Conservation (phyloP, 148 eudicot species). For the Suaeda aralocaspica region DNA sequence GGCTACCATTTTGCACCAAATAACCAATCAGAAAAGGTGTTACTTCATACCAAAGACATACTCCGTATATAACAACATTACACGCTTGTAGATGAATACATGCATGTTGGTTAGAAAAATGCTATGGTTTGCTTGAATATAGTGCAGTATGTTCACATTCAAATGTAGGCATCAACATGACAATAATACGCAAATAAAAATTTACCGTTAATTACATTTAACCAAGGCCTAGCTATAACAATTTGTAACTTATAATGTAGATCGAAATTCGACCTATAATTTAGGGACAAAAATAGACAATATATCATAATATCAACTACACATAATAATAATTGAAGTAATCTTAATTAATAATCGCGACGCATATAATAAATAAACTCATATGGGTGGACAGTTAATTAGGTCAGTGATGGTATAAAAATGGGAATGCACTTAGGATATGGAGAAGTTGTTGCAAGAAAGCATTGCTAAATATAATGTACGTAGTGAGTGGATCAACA, state of each 20-base stretch:
- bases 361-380: slow-evolving; percentile 1
- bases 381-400: slow-evolving; percentile 15
- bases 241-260: neutral
- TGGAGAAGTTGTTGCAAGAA: slow-evolving; percentile 19
- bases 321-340: too few species aligned
- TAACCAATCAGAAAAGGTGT: too few species aligned
- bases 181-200: neutral
- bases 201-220: slow-evolving; percentile 11
- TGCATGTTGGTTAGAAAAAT: slow-evolving; percentile 4
- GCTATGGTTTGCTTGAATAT: slow-evolving; percentile 2
- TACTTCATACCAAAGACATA: too few species aligned
- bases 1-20: too few species aligned
- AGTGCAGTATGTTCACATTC: neutral
- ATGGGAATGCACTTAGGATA: slow-evolving; percentile 1
- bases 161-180: neutral
- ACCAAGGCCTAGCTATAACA: too few species aligned
- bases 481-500: neutral
- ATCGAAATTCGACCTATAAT: neutral
- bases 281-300: slow-evolving; percentile 3
- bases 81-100: too few species aligned
- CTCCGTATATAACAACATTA: too few species aligned
- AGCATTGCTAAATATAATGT: slow-evolving; percentile 12
- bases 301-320: neutral
- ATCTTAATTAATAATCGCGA: too few species aligned
- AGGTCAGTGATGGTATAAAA: slow-evolving; percentile 5